phyloP scores from a whole-genome alignment of 805 yeast genomes.

The Yarrowia divulgata region DNA sequence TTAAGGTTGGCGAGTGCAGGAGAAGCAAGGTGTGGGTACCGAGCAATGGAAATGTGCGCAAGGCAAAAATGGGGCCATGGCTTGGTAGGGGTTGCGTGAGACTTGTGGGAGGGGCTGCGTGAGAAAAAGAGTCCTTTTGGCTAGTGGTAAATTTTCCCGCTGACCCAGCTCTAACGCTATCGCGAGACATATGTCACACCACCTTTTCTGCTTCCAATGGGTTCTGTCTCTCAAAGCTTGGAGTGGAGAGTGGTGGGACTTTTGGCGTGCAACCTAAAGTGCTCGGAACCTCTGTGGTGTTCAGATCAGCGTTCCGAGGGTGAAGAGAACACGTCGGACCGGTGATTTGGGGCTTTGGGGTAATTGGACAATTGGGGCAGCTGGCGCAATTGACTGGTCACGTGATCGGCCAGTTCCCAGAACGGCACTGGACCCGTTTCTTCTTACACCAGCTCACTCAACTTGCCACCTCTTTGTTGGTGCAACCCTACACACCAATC shows the following conservation, averaged over 20 bases:
- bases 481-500: conserved; percentile 11
- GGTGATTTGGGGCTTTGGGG: background rate
- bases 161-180: too few relatives aligned
- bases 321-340: too few relatives aligned
- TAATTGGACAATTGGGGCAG: background rate
- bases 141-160: too few relatives aligned
- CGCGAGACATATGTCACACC: background rate
- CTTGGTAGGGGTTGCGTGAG: background rate
- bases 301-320: conserved; percentile 23
- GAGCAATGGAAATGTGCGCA: conserved; percentile 38
- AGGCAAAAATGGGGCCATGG: conserved; percentile 28
- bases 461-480: conserved; percentile 10
- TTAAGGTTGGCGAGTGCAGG: conserved; percentile 37
- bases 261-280: conserved; percentile 19
- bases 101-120: too few relatives aligned
- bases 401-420: background rate
- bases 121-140: too few relatives aligned
- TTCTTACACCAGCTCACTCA: background rate
- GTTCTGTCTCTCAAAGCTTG: background rate
- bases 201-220: background rate
- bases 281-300: conserved; percentile 37
- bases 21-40: conserved; percentile 34
- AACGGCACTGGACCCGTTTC: too few relatives aligned
- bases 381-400: background rate
- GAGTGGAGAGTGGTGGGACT: background rate